A percentile compares a stretch with the other conserved stretches of the same genome.
Evolutionary conservation across 257 asterid genomes (phyloP).

Genomic region (Ligustrum vulgare): DNA sequence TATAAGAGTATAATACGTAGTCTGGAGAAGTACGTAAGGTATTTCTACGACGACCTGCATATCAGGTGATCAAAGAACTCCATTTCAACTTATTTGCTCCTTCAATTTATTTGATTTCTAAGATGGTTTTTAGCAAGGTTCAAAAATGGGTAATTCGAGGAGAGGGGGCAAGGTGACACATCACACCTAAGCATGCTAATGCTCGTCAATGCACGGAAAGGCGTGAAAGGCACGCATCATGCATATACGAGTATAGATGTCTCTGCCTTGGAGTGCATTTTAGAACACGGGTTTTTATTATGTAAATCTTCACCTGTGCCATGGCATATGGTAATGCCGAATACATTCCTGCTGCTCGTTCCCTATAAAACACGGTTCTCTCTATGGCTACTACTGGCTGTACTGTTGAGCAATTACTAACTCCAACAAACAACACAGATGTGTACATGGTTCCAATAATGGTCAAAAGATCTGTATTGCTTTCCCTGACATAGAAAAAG

Average conservation of each 20-base stretch:
- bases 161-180: too few species aligned
- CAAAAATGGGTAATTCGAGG: too few species aligned
- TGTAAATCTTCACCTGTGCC: constrained; percentile 54
- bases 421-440: constrained; percentile 67
- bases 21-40: constrained; percentile 62
- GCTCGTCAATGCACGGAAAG: too few species aligned
- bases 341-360: constrained; percentile 84
- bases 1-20: constrained; percentile 57
- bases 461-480: constrained; percentile 55
- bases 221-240: too few species aligned
- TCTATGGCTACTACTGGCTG: constrained; percentile 76
- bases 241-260: too few species aligned
- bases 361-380: constrained; percentile 72
- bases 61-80: background rate
- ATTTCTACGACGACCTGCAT: constrained; percentile 62
- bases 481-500: constrained; percentile 36
- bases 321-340: constrained; percentile 82
- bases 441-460: constrained; percentile 79
- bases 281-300: background rate
- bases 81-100: background rate
- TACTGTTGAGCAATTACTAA: constrained; percentile 71
- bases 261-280: too few species aligned
- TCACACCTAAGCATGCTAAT: too few species aligned
- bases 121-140: background rate
- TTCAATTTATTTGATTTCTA: background rate